phyloP scores from a whole-genome alignment of 1,284 basidiomycete species.

The Puccinia brachypodii region DNA sequence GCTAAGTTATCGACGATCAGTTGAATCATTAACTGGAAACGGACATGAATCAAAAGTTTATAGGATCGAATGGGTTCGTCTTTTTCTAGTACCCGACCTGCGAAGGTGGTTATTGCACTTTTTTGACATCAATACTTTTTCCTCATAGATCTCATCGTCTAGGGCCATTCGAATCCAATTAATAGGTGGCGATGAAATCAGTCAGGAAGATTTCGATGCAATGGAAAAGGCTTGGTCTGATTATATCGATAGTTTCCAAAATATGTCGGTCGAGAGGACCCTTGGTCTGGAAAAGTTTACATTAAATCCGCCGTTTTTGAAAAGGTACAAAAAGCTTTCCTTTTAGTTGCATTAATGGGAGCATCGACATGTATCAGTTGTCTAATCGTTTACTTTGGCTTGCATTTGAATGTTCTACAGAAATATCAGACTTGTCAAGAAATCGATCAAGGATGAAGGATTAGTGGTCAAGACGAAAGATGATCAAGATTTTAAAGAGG shows the following conservation, averaged over 20 bases:
- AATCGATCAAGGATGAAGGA: background rate
- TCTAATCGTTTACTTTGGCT: background rate
- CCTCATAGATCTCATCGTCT: conserved; percentile 4
- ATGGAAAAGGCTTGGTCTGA: conserved; percentile 53
- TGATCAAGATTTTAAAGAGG: conserved; percentile 21
- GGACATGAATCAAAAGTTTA: conserved; percentile 55
- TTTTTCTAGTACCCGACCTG: background rate
- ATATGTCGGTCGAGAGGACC: conserved; percentile 51
- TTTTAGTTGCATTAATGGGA: too few relatives aligned
- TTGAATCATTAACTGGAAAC: conserved; percentile 40
- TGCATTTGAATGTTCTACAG: background rate
- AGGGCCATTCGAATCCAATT: conserved; percentile 53
- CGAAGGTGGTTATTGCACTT: background rate
- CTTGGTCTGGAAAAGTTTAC: conserved; percentile 48
- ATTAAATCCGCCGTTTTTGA: conserved; percentile 48
- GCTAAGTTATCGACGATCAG: conserved; percentile 34
- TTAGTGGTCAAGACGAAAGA: background rate
- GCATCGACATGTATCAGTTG: too few relatives aligned
- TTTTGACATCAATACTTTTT: conserved; percentile 22
- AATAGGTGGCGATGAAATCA: conserved; percentile 54
- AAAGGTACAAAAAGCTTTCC: conserved; percentile 6
- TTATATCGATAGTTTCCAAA: conserved; percentile 52
- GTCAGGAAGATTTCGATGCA: conserved; percentile 53
- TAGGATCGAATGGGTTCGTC: conserved; percentile 54
- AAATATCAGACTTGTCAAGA: conserved; percentile 11